phyloP scores from a whole-genome alignment of 2,329 filamentous ascomycete species.

The Verruconis gallopava region DNA sequence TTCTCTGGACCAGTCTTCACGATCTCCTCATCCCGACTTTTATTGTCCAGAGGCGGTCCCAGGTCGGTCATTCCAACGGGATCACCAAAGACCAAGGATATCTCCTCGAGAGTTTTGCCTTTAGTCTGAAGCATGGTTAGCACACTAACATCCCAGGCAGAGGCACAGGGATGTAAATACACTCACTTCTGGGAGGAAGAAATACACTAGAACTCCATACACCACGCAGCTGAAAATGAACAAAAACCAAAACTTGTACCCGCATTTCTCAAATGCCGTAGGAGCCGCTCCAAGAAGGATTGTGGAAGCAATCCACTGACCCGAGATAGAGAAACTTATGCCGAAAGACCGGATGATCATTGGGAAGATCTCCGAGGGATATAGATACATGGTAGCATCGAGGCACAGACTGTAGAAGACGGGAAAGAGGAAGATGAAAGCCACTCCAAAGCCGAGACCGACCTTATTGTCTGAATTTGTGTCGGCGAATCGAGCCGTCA shows the following conservation, averaged over 20 bases:
- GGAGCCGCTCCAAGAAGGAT: conserved; percentile 11
- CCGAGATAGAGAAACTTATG: conserved; percentile 11
- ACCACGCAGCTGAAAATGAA: conserved; percentile 10
- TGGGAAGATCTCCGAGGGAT: conserved; percentile 12
- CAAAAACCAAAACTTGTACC: conserved; percentile 10
- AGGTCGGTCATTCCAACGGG: conserved; percentile 3
- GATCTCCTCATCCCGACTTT: background rate
- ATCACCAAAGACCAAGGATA: conserved; percentile 5
- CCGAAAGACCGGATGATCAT: conserved; percentile 12
- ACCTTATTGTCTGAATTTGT: conserved; percentile 11
- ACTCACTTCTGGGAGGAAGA: conserved; percentile 12
- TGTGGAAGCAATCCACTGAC: conserved; percentile 12
- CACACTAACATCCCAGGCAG: background rate
- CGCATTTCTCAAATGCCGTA: conserved; percentile 11
- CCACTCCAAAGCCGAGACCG: conserved; percentile 13
- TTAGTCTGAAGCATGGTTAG: conserved; percentile 2
- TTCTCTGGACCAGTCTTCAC: too few species aligned
- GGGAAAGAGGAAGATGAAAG: conserved; percentile 13
- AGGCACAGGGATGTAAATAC: background rate
- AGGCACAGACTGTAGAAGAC: conserved; percentile 10
- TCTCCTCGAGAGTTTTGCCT: conserved; percentile 7
- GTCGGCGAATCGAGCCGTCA: conserved; percentile 11
- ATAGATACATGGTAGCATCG: conserved; percentile 11
- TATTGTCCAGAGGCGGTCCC: background rate
- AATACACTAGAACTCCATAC: conserved; percentile 9